Evolutionary conservation across 2,329 filamentous ascomycete species (phyloP), one percentile per base, ranked within the genome.

Genomic region (Decorospora gaudefroyi): DNA sequence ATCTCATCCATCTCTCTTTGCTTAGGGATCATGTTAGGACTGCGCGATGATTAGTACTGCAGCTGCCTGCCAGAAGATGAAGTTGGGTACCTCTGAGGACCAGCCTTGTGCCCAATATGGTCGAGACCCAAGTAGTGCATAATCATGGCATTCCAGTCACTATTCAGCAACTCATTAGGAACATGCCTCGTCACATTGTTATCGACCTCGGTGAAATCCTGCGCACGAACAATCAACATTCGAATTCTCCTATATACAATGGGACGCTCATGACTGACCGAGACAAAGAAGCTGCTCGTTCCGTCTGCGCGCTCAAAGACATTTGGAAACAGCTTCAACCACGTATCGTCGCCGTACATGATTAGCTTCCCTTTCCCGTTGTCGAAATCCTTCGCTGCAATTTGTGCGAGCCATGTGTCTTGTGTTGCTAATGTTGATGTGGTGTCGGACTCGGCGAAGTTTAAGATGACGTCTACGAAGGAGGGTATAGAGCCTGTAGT

Each of bases 171-270:
- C 72, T 97, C 92, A 23, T 75, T 75, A 4, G 86, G 79, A 39
- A 99, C 78, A 74, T 99, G 90, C 51, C 93, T 83, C 2, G 93
- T 99, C 59, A 99, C 93, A 69, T 99, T 99, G 67, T 90, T 86
- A 73, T 99, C 93, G 54, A 99, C 95, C 75, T 99, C 91, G 35
- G 89, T 95, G 64, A 96, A 99, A 70, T 99, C 93, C 90, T 95
- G 49, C 52, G 60, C 42, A 36, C 32, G 22, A 45, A 32, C n/a
- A 45, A 63, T 65, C 61, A 64, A 65, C 51, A 49, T 53, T 60
- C 23, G 57, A 60, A 60, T 68, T 47, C 59, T 52, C 37, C 55
- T 66, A 69, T 50, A 43, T 70, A 67, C 60, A 62, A 52, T 41
- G 30, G 38, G 39, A 32, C 35, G 34, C 44, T 46, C 29, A 30